These are phyloP conservation scores for Vigna reflexopilosa DNA, from an alignment of 306 rosid genomes.

Conservation along the genomic window DNA sequence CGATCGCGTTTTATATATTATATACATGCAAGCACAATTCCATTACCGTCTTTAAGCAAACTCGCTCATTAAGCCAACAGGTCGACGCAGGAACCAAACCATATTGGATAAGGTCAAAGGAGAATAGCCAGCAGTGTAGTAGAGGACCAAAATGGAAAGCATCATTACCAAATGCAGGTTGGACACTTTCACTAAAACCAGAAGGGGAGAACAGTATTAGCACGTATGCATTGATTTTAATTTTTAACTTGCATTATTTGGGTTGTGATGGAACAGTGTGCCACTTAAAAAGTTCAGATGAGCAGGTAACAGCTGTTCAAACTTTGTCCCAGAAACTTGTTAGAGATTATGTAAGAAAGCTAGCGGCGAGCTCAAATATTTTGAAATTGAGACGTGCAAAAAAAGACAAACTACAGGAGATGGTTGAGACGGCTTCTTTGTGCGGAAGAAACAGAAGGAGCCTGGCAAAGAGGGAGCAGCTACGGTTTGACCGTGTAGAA, in stretches of 20 bases:
- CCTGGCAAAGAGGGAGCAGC: slow-evolving; percentile 32
- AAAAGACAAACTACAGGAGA: slow-evolving; percentile 29
- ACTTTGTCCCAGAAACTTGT: slow-evolving; percentile 35
- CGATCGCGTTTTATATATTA: too few species aligned
- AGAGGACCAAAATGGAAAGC: slow-evolving; percentile 20
- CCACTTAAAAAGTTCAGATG: slow-evolving; percentile 19
- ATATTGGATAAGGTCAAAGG: slow-evolving; percentile 37
- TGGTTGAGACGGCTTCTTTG: slow-evolving; percentile 15
- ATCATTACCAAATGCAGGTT: slow-evolving; percentile 44
- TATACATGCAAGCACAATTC: background rate
- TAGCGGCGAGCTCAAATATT: slow-evolving; percentile 38
- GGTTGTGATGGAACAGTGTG: slow-evolving; percentile 38
- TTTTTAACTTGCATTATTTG: slow-evolving; percentile 6
- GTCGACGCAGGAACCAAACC: slow-evolving; percentile 34
- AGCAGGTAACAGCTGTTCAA: slow-evolving; percentile 5
- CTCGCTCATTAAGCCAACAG: slow-evolving; percentile 41
- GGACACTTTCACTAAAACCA: background rate
- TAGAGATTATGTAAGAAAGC: slow-evolving; percentile 48
- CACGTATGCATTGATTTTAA: background rate
- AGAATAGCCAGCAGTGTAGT: background rate
- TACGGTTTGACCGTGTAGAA: slow-evolving; percentile 10
- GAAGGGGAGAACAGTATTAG: background rate
- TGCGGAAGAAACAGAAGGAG: slow-evolving; percentile 34
- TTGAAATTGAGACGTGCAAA: slow-evolving; percentile 28
- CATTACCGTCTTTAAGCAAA: slow-evolving; percentile 1